Evolutionary conservation across 352 stramenopile species (phyloP), one percentile per base, ranked within the genome.

Genomic region (Peronospora farinosa): DNA sequence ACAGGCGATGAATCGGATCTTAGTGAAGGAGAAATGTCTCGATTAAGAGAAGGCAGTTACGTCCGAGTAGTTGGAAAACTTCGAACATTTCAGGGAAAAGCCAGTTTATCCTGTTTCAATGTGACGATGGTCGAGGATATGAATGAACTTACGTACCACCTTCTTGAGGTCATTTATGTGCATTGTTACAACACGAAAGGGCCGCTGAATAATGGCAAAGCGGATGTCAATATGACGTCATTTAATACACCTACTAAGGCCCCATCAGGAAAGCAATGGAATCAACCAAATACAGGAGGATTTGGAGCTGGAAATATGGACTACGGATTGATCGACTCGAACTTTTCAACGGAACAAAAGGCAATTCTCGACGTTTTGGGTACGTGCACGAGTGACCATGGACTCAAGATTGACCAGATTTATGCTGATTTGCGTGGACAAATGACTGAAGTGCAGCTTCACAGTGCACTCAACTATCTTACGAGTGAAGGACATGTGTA

Each of bases 141-240:
- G 21, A 98, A 98, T 70, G 83, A 97, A 64, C 38, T 98, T n/a
- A 97, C 95, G 16, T 83, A 98, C 77, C 95, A 98, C 61, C 84
- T 98, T 33, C 68, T 97, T 42, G 88, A 98, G 53, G 78, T 91
- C 17, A 89, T 97, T n/a, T 92, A 97, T 57, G 77, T 82, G 10
- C 86, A 92, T 53, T 91, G 96, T 64, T 89, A 86, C 59, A 73
- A 86, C 51, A 88, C 78, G 15, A 84, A 84, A 54, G 82, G 77
- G 0, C 56, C 67, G 28, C 39, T 85, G 27, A 50, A 83, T 25
- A 37, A 53, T 17, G 60, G 60, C 13, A 60, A 54, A 27, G 57
- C 52, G 5, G 59, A 61, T 17, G 49, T 67, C 16, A 47, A 38
- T 0, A 67, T 65, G 58, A 53, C 56, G 51, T 62, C 56, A 23